Conservation (phyloP, 441 rosid genomes). For the Bocquillonia castaneifolia region DNA sequence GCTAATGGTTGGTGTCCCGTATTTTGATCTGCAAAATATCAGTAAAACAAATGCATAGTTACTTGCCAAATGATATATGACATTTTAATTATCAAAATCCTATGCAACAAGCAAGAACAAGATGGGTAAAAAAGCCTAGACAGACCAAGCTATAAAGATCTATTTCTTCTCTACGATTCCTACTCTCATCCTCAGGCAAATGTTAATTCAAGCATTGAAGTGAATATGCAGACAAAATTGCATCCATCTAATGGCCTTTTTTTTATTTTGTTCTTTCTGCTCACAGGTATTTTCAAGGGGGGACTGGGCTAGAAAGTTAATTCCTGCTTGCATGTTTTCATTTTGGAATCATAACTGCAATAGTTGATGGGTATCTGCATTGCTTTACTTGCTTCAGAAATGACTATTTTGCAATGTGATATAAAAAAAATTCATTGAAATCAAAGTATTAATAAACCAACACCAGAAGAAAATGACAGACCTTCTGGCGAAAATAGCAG, state of each 20-base stretch:
- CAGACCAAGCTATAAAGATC: background rate
- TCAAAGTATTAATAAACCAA: background rate
- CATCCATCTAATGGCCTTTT: background rate
- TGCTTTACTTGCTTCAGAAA: conserved; percentile 9
- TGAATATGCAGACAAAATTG: too few relatives aligned
- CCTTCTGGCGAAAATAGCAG: conserved; percentile 65
- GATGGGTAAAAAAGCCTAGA: too few relatives aligned
- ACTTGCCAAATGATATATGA: background rate
- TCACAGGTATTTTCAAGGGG: background rate
- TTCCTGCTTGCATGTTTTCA: background rate
- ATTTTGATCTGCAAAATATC: conserved; percentile 50
- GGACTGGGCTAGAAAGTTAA: too few relatives aligned
- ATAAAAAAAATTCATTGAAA: background rate
- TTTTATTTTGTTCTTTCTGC: background rate
- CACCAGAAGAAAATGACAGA: conserved; percentile 20
- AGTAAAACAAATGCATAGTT: conserved; percentile 2
- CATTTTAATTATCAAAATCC: background rate
- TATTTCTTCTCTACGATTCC: background rate
- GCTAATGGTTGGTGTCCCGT: conserved; percentile 89
- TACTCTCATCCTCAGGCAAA: background rate
- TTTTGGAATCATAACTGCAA: background rate
- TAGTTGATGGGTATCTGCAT: background rate
- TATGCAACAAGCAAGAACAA: too few relatives aligned
- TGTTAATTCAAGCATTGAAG: background rate
- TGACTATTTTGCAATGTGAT: background rate